Conservation (phyloP, 768 basidiomycete genomes). For the Amanita jacksonii region DNA sequence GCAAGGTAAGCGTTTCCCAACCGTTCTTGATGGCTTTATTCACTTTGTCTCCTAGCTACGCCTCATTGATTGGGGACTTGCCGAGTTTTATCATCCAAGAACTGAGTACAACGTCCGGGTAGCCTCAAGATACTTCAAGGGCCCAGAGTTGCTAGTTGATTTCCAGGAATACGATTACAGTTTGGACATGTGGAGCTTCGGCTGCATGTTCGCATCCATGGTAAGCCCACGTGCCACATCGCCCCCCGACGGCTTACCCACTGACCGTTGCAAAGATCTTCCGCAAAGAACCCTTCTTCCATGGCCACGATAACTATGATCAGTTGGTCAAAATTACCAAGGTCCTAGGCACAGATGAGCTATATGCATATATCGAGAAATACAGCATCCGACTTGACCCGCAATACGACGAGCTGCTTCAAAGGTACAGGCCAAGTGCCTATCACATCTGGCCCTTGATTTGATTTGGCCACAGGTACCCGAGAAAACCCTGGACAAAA, state of each 20-base stretch:
- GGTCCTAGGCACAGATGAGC: conserved; percentile 92
- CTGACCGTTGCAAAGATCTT: conserved; percentile 62
- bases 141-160: conserved; percentile 91
- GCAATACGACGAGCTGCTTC: conserved; percentile 93
- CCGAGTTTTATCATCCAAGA: conserved; percentile 97
- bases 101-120: conserved; percentile 98
- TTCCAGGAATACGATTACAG: conserved; percentile 99
- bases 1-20: conserved; percentile 50
- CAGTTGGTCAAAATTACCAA: conserved; percentile 97
- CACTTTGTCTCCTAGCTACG: too few relatives aligned
- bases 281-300: conserved; percentile 98
- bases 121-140: conserved; percentile 96
- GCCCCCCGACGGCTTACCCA: too few relatives aligned
- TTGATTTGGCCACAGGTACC: conserved; percentile 45
- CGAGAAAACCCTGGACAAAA: conserved; percentile 89
- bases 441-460: conserved; percentile 11
- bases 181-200: conserved; percentile 97
- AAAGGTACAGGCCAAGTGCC: too few relatives aligned
- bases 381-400: conserved; percentile 93
- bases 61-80: conserved; percentile 97
- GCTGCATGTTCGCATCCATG: conserved; percentile 99
- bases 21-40: conserved; percentile 10
- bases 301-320: conserved; percentile 98
- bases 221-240: conserved; percentile 32
- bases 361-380: conserved; percentile 88